Conservation (phyloP, 192 early-diverging fungal species). For the Rhizophagus prolifer region DNA sequence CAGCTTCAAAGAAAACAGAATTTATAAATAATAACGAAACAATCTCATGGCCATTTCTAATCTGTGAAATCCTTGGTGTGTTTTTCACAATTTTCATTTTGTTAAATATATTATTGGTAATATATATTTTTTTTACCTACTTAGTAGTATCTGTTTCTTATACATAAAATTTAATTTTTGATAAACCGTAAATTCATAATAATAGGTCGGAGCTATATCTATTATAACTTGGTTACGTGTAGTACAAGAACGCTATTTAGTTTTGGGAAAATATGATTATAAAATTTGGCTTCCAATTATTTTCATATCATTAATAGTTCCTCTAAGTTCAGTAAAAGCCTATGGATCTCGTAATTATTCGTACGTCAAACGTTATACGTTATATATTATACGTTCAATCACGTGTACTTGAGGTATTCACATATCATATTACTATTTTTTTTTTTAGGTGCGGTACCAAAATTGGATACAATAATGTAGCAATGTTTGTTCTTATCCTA, state of each 20-base stretch:
- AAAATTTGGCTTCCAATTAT: not conserved
- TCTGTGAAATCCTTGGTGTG: not conserved
- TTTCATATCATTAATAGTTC: not conserved
- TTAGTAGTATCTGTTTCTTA: no score
- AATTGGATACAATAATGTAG: no score
- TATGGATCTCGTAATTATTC: not conserved
- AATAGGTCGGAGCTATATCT: not conserved
- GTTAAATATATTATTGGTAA: not conserved
- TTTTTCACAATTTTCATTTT: not conserved
- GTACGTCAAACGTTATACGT: not conserved
- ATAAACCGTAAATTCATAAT: no score
- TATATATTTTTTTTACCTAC: no score
- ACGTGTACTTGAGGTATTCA: not conserved
- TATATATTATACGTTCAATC: no score
- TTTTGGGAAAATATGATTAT: constrained; percentile 2
- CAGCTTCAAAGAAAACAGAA: no score
- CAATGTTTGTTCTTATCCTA: no score
- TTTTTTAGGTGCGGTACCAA: no score
- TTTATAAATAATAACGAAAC: not conserved
- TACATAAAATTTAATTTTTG: no score
- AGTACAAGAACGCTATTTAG: not conserved
- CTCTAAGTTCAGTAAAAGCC: not conserved
- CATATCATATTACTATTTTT: no score
- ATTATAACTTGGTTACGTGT: not conserved
- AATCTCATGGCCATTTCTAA: not conserved